These are phyloP conservation scores for Crucibulum laeve DNA, from an alignment of 768 basidiomycete species.

Conservation along the genomic window DNA sequence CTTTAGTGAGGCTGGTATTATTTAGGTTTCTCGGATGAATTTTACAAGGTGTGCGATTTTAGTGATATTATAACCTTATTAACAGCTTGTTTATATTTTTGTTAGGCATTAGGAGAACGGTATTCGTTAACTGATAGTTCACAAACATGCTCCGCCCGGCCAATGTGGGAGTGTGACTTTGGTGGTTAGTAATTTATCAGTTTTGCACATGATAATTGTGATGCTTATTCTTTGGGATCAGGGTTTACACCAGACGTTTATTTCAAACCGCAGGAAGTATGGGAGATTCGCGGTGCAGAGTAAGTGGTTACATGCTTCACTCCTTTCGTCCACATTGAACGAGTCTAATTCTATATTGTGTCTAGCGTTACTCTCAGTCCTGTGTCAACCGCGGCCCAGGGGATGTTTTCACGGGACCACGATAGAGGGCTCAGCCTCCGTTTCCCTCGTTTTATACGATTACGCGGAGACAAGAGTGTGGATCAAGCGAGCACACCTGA, in stretches of 20 bases:
- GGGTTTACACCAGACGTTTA: conserved; percentile 64
- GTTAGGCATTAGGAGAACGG: conserved; percentile 56
- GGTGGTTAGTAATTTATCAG: conserved; percentile 42
- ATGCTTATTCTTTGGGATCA: conserved; percentile 15
- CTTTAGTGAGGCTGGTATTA: conserved; percentile 3
- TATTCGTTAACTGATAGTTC: conserved; percentile 57
- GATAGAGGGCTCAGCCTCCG: conserved; percentile 74
- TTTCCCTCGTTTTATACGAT: conserved; percentile 81
- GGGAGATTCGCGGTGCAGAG: conserved; percentile 87
- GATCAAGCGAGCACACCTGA: conserved; percentile 70
- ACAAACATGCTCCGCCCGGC: conserved; percentile 46
- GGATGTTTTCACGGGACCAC: conserved; percentile 43
- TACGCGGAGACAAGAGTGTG: conserved; percentile 68
- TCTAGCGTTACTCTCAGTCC: conserved; percentile 83
- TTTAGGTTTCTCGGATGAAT: conserved; percentile 77
- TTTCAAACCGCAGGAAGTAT: conserved; percentile 72
- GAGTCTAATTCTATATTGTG: conserved; percentile 6
- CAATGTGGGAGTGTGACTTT: conserved; percentile 57
- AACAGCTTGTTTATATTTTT: conserved; percentile 7
- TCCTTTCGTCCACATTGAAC: no score
- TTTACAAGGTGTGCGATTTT: conserved; percentile 58
- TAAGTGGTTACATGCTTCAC: conserved; percentile 18
- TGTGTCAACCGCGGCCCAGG: conserved; percentile 74
- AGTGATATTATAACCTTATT: background rate
- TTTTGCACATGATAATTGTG: background rate